Evolutionary conservation across 1,139 yeast genomes (phyloP), one percentile per base, ranked within the genome.

Genomic region (Pneumocystis carinii): DNA sequence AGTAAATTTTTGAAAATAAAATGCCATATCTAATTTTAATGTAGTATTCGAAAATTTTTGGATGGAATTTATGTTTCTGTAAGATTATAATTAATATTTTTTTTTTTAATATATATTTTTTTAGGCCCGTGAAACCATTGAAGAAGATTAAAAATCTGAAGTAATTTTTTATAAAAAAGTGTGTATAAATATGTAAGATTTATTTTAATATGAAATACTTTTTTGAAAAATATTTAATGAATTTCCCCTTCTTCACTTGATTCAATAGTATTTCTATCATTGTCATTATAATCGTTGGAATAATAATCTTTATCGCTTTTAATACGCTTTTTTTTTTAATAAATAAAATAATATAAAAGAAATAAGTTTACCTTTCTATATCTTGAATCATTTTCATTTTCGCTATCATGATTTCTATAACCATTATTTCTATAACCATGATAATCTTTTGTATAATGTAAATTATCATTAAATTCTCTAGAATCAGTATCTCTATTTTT

Each of bases 1-100:
- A 94, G 55, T 48, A 48, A 17, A 8, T 41, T 6, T 41, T 5
- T n/a, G 2, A n/a, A 5, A 48, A 19, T 6, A 19, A 5, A 8
- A 7, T 12, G 12, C 1, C 1, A n/a, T 39, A n/a, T 39, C 7
- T 39, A n/a, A n/a, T n/a, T 7, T 39, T 17, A 12, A 17, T 15
- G 7, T 2, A 48, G 55, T 57, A 57, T 57, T 24, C 59, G 59
- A 7, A 57, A 57, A 19, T 57, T 57, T 17, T 27, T 57, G 17
- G 59, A 57, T 27, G 59, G 59, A 6, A 57, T 57, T 27, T 57
- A 57, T 39, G 59, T 57, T 37, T 57, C 59, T n/a, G 59, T 39
- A 39, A n/a, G n/a, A n/a, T 39, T 39, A 3, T 14, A 38, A 14
- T 38, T 4, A 1, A 10, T 39, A 5, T 17, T 15, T n/a, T 15